These are phyloP conservation scores for Aegilops speltoides DNA, from an alignment of 176 grass and related monocot species.

Conservation along the genomic window DNA sequence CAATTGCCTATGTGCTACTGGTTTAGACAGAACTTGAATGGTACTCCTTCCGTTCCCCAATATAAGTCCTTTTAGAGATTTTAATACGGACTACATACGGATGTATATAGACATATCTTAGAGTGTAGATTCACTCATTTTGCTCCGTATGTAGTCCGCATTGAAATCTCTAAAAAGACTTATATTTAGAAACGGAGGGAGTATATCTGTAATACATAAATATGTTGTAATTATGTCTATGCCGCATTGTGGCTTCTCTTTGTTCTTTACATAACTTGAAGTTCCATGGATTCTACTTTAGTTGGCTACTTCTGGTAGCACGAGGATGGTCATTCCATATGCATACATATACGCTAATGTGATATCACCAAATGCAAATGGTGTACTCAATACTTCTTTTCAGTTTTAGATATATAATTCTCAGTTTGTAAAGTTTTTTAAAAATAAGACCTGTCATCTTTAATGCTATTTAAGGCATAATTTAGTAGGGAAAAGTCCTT, in stretches of 20 bases:
- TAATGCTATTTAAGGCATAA: background rate
- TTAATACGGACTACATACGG: no score
- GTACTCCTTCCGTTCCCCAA: no score
- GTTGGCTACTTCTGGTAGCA: background rate
- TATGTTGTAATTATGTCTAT: background rate
- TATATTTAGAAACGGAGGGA: no score
- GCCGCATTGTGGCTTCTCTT: background rate
- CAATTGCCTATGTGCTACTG: background rate
- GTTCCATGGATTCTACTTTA: background rate
- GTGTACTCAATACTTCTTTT: background rate
- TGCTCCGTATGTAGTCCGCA: no score
- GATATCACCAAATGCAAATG: conserved; percentile 3
- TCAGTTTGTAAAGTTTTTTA: background rate
- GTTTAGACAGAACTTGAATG: background rate
- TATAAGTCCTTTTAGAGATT: no score
- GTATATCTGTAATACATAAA: background rate
- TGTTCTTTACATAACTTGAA: background rate
- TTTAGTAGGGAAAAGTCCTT: background rate
- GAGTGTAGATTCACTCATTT: no score
- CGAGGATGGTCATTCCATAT: background rate
- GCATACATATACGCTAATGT: background rate
- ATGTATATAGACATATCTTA: no score
- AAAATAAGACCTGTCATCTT: background rate
- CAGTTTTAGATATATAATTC: background rate
- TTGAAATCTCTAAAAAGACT: no score